Evolutionary conservation across 768 basidiomycete genomes (phyloP).

Genomic region (Royoungia palumana): DNA sequence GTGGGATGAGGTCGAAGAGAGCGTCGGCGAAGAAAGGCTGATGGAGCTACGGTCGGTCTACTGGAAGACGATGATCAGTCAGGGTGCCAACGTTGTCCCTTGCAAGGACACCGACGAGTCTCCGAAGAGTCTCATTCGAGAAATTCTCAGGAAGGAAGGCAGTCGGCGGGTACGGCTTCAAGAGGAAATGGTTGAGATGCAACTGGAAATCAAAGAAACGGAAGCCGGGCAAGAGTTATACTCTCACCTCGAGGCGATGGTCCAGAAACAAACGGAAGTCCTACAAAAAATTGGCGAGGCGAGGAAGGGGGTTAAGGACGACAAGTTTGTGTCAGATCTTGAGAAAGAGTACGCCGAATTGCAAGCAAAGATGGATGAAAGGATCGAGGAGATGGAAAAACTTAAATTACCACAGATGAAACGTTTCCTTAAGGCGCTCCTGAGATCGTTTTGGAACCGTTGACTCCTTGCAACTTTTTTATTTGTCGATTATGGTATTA

Average conservation of each 20-base stretch:
- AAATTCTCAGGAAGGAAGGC: slow-evolving; percentile 1
- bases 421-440: neutral
- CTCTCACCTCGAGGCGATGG: slow-evolving; percentile 6
- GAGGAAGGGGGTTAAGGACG: neutral
- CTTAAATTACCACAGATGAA: slow-evolving; percentile 8
- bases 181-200: slow-evolving; percentile 7
- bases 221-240: slow-evolving; percentile 3
- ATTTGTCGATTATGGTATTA: no score
- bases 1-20: slow-evolving; percentile 32
- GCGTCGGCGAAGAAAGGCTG: slow-evolving; percentile 17
- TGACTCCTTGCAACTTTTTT: no score
- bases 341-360: slow-evolving; percentile 8
- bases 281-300: slow-evolving; percentile 7
- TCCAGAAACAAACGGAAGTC: slow-evolving; percentile 6
- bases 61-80: slow-evolving; percentile 9
- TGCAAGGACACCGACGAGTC: slow-evolving; percentile 12
- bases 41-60: slow-evolving; percentile 3
- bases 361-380: slow-evolving; percentile 3
- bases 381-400: slow-evolving; percentile 7
- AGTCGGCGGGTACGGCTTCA: slow-evolving; percentile 2
- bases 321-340: neutral
- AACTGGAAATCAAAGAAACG: slow-evolving; percentile 9
- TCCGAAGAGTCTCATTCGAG: slow-evolving; percentile 6
- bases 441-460: no score
- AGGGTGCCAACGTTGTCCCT: slow-evolving; percentile 6